Evolutionary conservation across 768 basidiomycete genomes (phyloP), one percentile per base, ranked within the genome.

Genomic region (Galerina marginata): DNA sequence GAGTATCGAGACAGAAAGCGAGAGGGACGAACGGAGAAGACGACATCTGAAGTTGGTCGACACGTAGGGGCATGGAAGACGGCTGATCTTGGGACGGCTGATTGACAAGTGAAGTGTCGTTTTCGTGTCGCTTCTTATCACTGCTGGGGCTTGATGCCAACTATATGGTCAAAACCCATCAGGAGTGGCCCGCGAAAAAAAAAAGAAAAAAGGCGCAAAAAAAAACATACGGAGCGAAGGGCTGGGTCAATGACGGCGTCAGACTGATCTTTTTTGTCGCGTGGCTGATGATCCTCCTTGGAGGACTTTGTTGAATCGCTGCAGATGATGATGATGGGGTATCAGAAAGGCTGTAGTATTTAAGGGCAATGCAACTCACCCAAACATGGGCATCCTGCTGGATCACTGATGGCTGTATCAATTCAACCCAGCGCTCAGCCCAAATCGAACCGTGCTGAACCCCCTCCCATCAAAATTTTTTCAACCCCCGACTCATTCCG

Each of bases 1-100:
- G 62, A 40, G 54, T 38, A 53, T 59, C 58, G 26, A 54, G 63
- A 54, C 26, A 62, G 59, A 53, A 58, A 61, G 63, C 33, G n/a
- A 48, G 50, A 40, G 63, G 62, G 56, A 71, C 66, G 66, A 62
- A 73, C 69, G 67, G 64, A 51, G 75, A 74, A 37, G 73, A 33
- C 29, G 29, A 72, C 73, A 72, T 69, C 53, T 67, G 60, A 56
- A 60, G 47, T 44, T 51, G 50, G 54, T 72, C 71, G 60, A 86
- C 81, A 33, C 84, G 80, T 68, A 81, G 82, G 47, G 85, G 83
- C 84, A 85, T 86, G 60, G 75, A 65, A 15, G 50, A 49, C 63
- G 43, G 33, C 61, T 49, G 49, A 48, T 62, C 38, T 42, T 37
- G 42, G 39, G 51, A 51, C 20, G 62, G 51, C 37, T 60, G 64